Evolutionary conservation across 306 rosid species (phyloP), one percentile per base, ranked within the genome.

Genomic region (Chamaecrista fasciculata): DNA sequence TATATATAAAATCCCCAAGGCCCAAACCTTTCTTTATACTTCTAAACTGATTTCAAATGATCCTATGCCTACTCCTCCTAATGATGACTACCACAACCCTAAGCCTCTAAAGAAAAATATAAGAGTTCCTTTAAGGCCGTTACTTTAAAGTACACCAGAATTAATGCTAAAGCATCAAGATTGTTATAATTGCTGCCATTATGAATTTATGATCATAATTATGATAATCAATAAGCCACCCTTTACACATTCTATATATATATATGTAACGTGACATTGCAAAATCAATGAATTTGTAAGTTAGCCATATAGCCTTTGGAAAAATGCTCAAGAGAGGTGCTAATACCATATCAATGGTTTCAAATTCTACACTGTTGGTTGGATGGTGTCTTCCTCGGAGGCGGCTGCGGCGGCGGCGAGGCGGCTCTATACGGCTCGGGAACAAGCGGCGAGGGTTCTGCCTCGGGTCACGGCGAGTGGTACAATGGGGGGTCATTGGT

Each of bases 51-150:
- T 76, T 67, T 65, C 60, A 20, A 79, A 57, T 56, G 62, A 68
- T 52, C 52, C 4, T 15, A 78, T 81, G 55, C 78, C 81, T 80
- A 57, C 65, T 26, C 44, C 42, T 62, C 50, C 52, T 77, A 76
- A 89, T 89, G 88, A 92, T 87, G 88, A 70, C 88, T 47, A 7
- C 88, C 98, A 84, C 87, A 84, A 65, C 72, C 89, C 74, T 56
- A 78, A 76, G 47, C 84, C 48, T 59, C 57, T 77, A 71, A 75
- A 72, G 72, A 51, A 72, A 24, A 33, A 68, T 40, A 69, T 69
- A 75, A 84, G 55, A 66, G 62, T 34, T 72, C 47, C 21, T 58
- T 14, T 56, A 19, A 28, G 69, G 26, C 69, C 57, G n/a, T 65
- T 57, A 64, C 83, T 83, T 85, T 84, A 84, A 75, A 81, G 71